Percentiles rank a stretch among this genome's conserved stretches.
phyloP scores from a whole-genome alignment of 2,329 filamentous ascomycete genomes.

The Ceratocystis papillata region DNA sequence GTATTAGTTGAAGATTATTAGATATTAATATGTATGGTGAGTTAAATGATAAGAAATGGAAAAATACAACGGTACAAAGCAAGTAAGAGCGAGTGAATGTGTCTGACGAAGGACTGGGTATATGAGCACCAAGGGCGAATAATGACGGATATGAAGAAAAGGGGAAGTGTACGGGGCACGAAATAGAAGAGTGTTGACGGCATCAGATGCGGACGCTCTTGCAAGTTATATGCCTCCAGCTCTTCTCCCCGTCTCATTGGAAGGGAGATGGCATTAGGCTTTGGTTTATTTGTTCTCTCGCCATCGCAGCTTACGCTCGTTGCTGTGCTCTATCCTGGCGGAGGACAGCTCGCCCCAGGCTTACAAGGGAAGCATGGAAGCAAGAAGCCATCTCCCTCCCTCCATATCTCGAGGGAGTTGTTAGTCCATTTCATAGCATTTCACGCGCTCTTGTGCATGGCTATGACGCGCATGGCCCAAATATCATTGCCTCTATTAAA shows the following conservation, averaged over 20 bases:
- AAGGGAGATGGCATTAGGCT: background rate
- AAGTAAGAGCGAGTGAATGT: background rate
- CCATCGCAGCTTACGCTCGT: background rate
- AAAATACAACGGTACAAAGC: background rate
- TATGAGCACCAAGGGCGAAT: background rate
- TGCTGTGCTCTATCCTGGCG: background rate
- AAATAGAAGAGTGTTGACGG: background rate
- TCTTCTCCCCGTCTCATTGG: background rate
- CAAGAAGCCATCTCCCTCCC: background rate
- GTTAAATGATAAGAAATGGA: background rate
- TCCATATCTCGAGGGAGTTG: background rate
- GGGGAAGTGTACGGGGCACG: background rate
- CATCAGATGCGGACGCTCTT: background rate
- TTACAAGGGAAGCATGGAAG: constrained; percentile 2
- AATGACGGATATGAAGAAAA: too few relatives aligned
- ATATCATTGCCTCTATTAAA: background rate
- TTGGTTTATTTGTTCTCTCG: constrained; percentile 4
- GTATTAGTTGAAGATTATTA: background rate
- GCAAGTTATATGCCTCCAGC: background rate
- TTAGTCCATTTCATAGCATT: background rate
- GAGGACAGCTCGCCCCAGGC: background rate
- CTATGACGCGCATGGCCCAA: constrained; percentile 1
- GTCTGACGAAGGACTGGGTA: background rate
- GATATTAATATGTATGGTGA: background rate
- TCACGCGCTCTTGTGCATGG: background rate